Conservation (phyloP, 2,329 filamentous ascomycete species). For the Ceratocystiopsis sp. region DNA sequence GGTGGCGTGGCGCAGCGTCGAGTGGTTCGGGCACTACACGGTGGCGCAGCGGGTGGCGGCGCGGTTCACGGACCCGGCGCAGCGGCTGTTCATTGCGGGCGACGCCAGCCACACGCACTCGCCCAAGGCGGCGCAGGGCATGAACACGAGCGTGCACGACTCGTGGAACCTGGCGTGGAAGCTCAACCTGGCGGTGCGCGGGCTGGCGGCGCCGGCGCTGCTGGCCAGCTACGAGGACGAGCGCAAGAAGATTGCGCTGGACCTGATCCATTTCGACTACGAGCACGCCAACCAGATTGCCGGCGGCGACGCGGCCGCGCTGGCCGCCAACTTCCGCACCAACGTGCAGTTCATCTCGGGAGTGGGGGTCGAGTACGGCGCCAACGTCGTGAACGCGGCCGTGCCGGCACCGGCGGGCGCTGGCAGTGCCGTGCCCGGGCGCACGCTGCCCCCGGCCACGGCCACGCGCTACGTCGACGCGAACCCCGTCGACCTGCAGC, state of each 20-base stretch:
- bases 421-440: constrained; percentile 30
- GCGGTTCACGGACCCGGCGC: constrained; percentile 43
- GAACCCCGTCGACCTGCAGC: constrained; percentile 59
- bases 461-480: constrained; percentile 61
- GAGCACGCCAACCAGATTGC: constrained; percentile 26
- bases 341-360: constrained; percentile 53
- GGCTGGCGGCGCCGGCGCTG: constrained; percentile 33
- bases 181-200: constrained; percentile 34
- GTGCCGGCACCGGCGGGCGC: constrained; percentile 18
- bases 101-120: constrained; percentile 51
- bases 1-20: constrained; percentile 37
- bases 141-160: constrained; percentile 43
- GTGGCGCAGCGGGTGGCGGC: constrained; percentile 55
- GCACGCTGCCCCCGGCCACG: constrained; percentile 46
- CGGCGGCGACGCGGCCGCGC: constrained; percentile 36
- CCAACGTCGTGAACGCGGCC: constrained; percentile 29
- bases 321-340: constrained; percentile 45
- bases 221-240: constrained; percentile 45
- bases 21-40: constrained; percentile 58
- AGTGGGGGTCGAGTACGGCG: constrained; percentile 40
- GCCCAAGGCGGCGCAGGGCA: constrained; percentile 48
- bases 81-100: constrained; percentile 42
- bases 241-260: constrained; percentile 42
- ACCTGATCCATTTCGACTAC: constrained; percentile 40
- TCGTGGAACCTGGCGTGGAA: constrained; percentile 47